Evolutionary conservation across 257 asterid species (phyloP).

Genomic region (Capsicum baccatum): DNA sequence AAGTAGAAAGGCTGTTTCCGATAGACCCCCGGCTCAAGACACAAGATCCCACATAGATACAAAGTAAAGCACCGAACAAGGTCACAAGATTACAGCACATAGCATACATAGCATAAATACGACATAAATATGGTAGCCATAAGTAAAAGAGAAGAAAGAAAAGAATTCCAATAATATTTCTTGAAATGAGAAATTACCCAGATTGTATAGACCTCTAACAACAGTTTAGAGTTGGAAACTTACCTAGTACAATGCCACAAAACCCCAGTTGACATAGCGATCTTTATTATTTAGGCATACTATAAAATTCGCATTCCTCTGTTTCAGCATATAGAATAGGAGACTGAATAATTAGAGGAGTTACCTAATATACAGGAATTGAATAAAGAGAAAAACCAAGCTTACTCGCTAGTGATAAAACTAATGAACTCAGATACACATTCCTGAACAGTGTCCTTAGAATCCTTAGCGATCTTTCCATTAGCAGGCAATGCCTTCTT

Average conservation of each 20-base stretch:
- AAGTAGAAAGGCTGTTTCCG: no score
- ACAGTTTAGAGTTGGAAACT: neutral
- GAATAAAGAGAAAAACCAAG: neutral
- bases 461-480: constrained; percentile 77
- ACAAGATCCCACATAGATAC: no score
- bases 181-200: neutral
- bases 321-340: neutral
- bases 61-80: no score
- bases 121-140: no score
- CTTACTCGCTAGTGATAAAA: constrained; percentile 82
- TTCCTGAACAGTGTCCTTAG: constrained; percentile 79
- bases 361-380: no score
- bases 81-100: no score
- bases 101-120: no score
- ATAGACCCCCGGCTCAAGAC: no score
- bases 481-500: constrained; percentile 76
- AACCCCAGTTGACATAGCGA: neutral
- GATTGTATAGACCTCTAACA: neutral
- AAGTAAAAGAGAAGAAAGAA: no score
- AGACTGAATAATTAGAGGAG: no score
- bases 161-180: constrained; percentile 16
- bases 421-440: constrained; percentile 80
- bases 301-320: neutral
- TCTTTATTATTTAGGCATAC: neutral
- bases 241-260: neutral